A percentile compares a stretch with the other conserved stretches of the same genome.
Evolutionary conservation across 495 filamentous ascomycete species (phyloP).

Genomic region (Talaromyces borbonicus): DNA sequence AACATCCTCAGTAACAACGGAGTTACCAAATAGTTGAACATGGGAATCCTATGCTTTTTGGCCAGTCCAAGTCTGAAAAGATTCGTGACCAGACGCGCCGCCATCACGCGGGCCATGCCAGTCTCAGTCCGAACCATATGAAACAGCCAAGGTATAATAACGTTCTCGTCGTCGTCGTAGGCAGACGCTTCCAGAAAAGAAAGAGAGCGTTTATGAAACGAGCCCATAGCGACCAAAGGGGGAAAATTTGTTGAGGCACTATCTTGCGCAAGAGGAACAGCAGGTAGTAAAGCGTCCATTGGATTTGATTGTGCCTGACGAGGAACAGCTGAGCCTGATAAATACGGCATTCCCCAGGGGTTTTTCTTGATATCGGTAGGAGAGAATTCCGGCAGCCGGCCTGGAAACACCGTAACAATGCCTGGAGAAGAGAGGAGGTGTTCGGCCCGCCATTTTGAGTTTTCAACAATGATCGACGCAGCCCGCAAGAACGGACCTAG

Average conservation of each 20-base stretch:
- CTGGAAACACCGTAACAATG: slow-evolving; percentile 62
- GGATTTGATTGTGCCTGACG: slow-evolving; percentile 36
- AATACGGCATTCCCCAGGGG: slow-evolving; percentile 37
- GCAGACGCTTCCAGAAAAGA: slow-evolving; percentile 27
- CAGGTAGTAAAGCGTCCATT: slow-evolving; percentile 52
- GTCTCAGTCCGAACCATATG: slow-evolving; percentile 51
- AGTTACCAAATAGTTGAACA: slow-evolving; percentile 56
- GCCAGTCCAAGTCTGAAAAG: slow-evolving; percentile 61
- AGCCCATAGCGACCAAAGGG: slow-evolving; percentile 39
- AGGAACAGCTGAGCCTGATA: slow-evolving; percentile 34
- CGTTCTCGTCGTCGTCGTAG: slow-evolving; percentile 61
- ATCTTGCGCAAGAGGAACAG: slow-evolving; percentile 24
- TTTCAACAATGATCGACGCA: slow-evolving; percentile 64
- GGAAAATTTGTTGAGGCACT: slow-evolving; percentile 43
- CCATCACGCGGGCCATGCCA: slow-evolving; percentile 60
- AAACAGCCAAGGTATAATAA: slow-evolving; percentile 76
- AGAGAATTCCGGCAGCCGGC: slow-evolving; percentile 31
- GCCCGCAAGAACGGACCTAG: slow-evolving; percentile 70
- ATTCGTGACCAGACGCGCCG: slow-evolving; percentile 69
- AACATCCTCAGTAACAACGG: slow-evolving; percentile 65
- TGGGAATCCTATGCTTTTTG: slow-evolving; percentile 49
- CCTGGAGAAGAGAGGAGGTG: slow-evolving; percentile 70
- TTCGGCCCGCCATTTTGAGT: slow-evolving; percentile 67
- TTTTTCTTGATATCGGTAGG: slow-evolving; percentile 34
- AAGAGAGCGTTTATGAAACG: slow-evolving; percentile 32